A percentile compares a stretch with the other conserved stretches of the same genome.
Evolutionary conservation across 441 rosid genomes (phyloP).

Genomic region (Theobroma grandiflorum): DNA sequence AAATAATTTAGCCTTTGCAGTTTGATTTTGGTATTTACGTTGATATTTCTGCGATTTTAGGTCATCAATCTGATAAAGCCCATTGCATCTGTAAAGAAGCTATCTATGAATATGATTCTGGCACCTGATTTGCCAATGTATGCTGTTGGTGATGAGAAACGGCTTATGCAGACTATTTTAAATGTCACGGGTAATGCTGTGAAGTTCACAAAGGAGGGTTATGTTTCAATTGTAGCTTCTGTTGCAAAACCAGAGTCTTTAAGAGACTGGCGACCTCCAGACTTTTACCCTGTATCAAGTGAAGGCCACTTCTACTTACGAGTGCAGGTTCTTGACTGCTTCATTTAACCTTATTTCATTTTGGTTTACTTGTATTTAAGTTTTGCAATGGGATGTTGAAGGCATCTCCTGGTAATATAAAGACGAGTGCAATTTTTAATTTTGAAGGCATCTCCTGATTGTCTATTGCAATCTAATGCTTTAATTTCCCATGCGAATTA

Average conservation of each 20-base stretch:
- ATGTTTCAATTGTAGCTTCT: conserved; percentile 65
- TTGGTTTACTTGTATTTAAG: conserved; percentile 1
- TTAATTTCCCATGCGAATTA: not conserved
- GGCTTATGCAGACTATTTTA: conserved; percentile 78
- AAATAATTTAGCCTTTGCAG: not conserved
- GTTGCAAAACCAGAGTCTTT: conserved; percentile 80
- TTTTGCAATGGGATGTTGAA: conserved; percentile 8
- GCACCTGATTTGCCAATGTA: conserved; percentile 77
- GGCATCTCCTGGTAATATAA: not conserved
- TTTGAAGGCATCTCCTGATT: not conserved
- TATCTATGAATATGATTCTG: conserved; percentile 62
- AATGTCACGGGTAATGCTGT: conserved; percentile 90
- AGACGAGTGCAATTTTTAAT: not conserved
- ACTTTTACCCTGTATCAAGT: conserved; percentile 56
- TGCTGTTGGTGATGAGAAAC: conserved; percentile 87
- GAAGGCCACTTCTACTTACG: conserved; percentile 79
- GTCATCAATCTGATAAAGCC: conserved; percentile 80
- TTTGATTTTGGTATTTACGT: conserved; percentile 7
- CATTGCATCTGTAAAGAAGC: conserved; percentile 76
- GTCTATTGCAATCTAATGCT: conserved; percentile 15
- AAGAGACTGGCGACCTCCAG: conserved; percentile 76
- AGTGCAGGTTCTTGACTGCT: conserved; percentile 65
- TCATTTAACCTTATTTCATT: conserved; percentile 18
- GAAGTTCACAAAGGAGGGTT: conserved; percentile 91
- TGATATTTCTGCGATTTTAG: conserved; percentile 41